These are phyloP conservation scores for Neolentinus lepideus DNA, from an alignment of 1,284 basidiomycete genomes.

Conservation along the genomic window DNA sequence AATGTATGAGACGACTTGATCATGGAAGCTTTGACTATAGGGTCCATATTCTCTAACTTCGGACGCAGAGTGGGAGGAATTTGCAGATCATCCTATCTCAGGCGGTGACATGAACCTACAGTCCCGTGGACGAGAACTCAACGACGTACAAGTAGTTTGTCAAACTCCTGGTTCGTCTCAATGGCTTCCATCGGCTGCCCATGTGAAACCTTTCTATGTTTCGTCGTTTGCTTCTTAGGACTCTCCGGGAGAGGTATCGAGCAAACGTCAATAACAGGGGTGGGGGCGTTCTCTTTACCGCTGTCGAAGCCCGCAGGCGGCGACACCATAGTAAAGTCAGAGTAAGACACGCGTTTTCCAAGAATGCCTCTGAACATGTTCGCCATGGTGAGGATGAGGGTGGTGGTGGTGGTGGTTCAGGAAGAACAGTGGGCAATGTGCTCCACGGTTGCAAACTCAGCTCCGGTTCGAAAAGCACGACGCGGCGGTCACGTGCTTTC, in stretches of 20 bases:
- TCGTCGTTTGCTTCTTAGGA: constrained; percentile 34
- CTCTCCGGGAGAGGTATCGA: constrained; percentile 9
- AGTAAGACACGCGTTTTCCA: constrained; percentile 52
- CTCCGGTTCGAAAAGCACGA: not conserved
- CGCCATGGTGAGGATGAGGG: constrained; percentile 1
- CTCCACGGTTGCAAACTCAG: not conserved
- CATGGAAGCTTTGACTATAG: constrained; percentile 85
- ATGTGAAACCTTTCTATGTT: constrained; percentile 28
- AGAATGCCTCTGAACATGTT: constrained; percentile 73
- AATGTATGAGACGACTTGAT: constrained; percentile 75
- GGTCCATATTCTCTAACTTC: constrained; percentile 72
- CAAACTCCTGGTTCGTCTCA: constrained; percentile 58
- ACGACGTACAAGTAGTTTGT: constrained; percentile 56
- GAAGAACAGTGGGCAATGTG: not conserved
- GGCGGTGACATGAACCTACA: not conserved
- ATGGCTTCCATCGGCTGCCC: constrained; percentile 28
- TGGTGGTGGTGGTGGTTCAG: not conserved
- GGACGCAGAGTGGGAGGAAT: constrained; percentile 71
- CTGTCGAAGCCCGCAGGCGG: constrained; percentile 36
- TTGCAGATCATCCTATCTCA: constrained; percentile 70
- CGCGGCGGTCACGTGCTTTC: not conserved
- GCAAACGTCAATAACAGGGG: not conserved
- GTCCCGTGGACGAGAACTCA: not conserved
- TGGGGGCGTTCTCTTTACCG: constrained; percentile 61
- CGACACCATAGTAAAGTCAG: constrained; percentile 69